Percentiles rank a stretch among this genome's conserved stretches.
Evolutionary conservation across 2,329 filamentous ascomycete genomes (phyloP).

Genomic region (Raffaelea ambrosiae): DNA sequence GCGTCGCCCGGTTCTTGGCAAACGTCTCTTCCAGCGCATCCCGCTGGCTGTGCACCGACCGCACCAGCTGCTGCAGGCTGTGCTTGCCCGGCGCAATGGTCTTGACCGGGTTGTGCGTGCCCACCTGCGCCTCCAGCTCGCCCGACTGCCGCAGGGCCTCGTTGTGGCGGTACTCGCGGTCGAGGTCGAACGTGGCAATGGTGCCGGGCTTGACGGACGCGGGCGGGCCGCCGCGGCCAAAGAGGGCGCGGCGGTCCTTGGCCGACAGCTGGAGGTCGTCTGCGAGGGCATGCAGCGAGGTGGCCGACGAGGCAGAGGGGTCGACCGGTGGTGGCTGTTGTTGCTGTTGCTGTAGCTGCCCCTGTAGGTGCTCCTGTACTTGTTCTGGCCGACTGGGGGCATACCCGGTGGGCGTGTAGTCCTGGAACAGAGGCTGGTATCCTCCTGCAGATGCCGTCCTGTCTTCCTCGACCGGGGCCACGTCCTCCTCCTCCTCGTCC

Average conservation of each 20-base stretch:
- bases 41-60: conserved; percentile 69
- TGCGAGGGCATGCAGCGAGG: conserved; percentile 61
- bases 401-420: too few species aligned
- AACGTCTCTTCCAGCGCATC: conserved; percentile 87
- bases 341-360: conserved; percentile 13
- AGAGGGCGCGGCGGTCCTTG: conserved; percentile 71
- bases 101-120: conserved; percentile 73
- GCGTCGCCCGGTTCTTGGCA: conserved; percentile 68
- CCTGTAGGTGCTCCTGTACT: conserved; percentile 20
- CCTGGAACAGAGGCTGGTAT: conserved; percentile 45
- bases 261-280: conserved; percentile 71
- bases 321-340: neutral
- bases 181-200: conserved; percentile 82
- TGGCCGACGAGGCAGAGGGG: conserved; percentile 23
- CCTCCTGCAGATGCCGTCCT: conserved; percentile 13
- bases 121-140: conserved; percentile 59
- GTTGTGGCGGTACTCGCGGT: conserved; percentile 78
- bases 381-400: too few species aligned
- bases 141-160: conserved; percentile 64
- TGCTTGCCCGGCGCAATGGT: conserved; percentile 82
- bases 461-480: too few species aligned
- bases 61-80: conserved; percentile 79
- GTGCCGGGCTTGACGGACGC: conserved; percentile 42
- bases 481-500: conserved; percentile 30
- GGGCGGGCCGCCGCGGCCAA: conserved; percentile 55